Base-by-base conservation (phyloP, 495 filamentous ascomycete genomes). In the Annulohypoxylon nitens region DNA sequence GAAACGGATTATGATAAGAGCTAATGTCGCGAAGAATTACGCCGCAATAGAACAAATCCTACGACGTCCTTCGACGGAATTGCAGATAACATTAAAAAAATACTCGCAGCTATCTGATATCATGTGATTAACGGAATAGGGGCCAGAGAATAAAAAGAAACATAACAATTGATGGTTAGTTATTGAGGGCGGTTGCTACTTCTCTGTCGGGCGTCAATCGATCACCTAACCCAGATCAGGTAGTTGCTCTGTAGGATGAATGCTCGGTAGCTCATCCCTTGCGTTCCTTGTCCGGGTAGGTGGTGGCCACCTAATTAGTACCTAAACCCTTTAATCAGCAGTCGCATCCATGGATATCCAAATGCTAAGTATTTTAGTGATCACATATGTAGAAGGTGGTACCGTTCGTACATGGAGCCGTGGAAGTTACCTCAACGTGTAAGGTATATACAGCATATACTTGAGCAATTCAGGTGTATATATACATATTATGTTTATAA, bases 31-130 rank as follows among this genome's bases (percentile, higher is more conserved):
- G 47, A 71, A 61, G 51, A 55, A 54, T 48, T 54, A 64, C 64
- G 72, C 64, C 67, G 67, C 72, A 75, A 64, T 64, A 26, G 48
- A 75, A 71, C 2, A 59, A 64, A 75, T 75, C 72, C 67, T 71
- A 64, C 67, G 34, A 62, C 55, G 26, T 10, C 26, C 33, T 18
- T 37, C 34, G 10, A 60, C 30, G 53, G 59, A 71, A 70, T 68
- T 68, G 67, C 67, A 71, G 51, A 50, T 61, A 63, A 64, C 54
- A 23, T 23, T 23, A 23, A 26, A 70, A 53, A 50, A 50, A 55
- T 64, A 75, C 67, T 75, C 72, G 72, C 72, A 75, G 51, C 63
- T 39, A 20, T 14, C 9, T 33, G 54, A 11, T 50, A 71, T 75
- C 72, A 75, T 75, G 72, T 75, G 72, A 75, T 75, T 55, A 51